Conservation (phyloP, 225 moss, liverwort and hornwort genomes). For the Lunularia cruciata region DNA sequence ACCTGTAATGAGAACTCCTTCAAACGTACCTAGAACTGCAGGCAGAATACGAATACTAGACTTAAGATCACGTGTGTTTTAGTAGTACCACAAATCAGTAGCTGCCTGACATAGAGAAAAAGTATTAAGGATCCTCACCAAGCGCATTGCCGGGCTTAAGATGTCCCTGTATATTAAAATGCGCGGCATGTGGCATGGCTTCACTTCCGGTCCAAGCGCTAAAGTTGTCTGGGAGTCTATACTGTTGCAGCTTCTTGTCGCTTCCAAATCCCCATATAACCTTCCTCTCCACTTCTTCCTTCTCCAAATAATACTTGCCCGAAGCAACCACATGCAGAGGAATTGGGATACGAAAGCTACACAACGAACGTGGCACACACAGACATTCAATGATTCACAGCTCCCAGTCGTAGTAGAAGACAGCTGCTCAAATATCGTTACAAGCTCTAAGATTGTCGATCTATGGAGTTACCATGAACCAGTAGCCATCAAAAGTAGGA, state of each 20-base stretch:
- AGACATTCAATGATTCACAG: too few relatives aligned
- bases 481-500: too few relatives aligned
- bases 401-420: too few relatives aligned
- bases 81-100: too few relatives aligned
- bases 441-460: too few relatives aligned
- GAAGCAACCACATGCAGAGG: conserved; percentile 58
- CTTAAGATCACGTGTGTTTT: too few relatives aligned
- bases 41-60: not conserved
- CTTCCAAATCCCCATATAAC: conserved; percentile 75
- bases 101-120: too few relatives aligned
- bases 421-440: too few relatives aligned
- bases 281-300: conserved; percentile 67
- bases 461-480: too few relatives aligned
- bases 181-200: conserved; percentile 52
- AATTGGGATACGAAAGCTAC: conserved; percentile 58
- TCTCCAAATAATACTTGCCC: conserved; percentile 59
- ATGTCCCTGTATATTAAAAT: conserved; percentile 62
- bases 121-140: conserved; percentile 33
- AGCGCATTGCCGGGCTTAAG: conserved; percentile 58
- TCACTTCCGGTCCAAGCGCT: conserved; percentile 75
- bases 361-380: conserved; percentile 1
- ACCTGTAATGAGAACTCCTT: conserved; percentile 62
- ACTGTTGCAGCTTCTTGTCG: conserved; percentile 73
- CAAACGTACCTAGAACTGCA: conserved; percentile 60
- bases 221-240: conserved; percentile 61